These are phyloP conservation scores for Eucalyptus tenuipes DNA, from an alignment of 345 rosid species.

Conservation along the genomic window DNA sequence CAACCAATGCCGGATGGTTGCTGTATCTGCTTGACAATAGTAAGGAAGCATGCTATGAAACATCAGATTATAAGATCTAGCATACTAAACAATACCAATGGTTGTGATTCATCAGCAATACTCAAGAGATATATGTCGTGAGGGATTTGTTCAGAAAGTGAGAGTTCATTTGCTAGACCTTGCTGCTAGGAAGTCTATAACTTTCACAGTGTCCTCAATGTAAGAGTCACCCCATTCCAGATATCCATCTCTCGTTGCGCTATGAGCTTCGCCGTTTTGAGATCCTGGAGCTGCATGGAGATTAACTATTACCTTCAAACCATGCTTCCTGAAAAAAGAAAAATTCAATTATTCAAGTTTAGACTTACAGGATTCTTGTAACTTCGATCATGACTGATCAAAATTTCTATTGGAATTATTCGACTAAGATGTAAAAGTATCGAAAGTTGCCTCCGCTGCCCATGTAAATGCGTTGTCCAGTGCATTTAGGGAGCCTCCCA, in stretches of 20 bases:
- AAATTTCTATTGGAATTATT: background rate
- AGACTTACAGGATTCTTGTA: background rate
- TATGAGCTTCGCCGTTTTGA: slow-evolving; percentile 19
- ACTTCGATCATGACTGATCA: background rate
- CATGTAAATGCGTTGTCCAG: background rate
- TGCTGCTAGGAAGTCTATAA: slow-evolving; percentile 24
- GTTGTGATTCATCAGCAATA: background rate
- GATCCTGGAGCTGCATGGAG: background rate
- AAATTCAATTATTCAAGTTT: background rate
- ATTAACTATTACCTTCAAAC: background rate
- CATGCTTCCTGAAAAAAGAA: background rate
- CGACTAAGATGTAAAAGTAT: background rate
- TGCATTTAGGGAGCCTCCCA: background rate
- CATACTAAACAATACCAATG: background rate
- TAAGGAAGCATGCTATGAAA: background rate
- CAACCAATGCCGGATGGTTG: background rate
- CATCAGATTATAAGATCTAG: background rate
- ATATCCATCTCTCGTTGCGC: slow-evolving; percentile 24
- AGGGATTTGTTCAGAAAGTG: background rate
- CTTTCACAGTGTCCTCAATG: slow-evolving; percentile 9
- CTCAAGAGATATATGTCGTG: background rate
- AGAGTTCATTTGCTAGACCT: background rate
- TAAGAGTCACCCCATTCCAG: slow-evolving; percentile 25
- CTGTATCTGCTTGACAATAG: background rate
- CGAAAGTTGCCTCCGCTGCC: background rate